Evolutionary conservation across 2,329 filamentous ascomycete species (phyloP).

Genomic region (Aphanocladium album): DNA sequence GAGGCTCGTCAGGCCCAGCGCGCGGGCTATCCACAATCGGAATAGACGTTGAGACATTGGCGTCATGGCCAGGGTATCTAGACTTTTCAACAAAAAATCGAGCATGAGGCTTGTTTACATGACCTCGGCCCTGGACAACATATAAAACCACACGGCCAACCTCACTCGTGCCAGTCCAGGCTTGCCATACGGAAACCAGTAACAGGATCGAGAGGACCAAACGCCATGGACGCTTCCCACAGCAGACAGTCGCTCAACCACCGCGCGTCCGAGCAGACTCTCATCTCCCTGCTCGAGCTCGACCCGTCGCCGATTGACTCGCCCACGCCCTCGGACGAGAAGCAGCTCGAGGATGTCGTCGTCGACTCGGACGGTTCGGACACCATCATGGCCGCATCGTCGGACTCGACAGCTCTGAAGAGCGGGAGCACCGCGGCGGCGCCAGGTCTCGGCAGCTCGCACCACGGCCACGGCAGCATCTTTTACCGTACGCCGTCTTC

Average conservation of each 20-base stretch:
- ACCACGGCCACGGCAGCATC: conserved; percentile 59
- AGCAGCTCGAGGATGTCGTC: conserved; percentile 39
- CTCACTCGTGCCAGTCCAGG: no score
- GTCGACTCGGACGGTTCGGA: conserved; percentile 21
- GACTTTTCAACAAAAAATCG: background rate
- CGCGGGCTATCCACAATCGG: background rate
- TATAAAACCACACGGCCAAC: no score
- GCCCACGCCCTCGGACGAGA: conserved; percentile 44
- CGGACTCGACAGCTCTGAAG: conserved; percentile 17
- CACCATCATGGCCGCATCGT: conserved; percentile 20
- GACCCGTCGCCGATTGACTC: conserved; percentile 74
- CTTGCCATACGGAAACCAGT: no score
- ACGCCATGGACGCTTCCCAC: background rate
- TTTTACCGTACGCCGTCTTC: conserved; percentile 61
- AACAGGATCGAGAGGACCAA: no score
- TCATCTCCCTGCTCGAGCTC: conserved; percentile 67
- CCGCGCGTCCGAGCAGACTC: conserved; percentile 47
- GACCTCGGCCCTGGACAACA: no score
- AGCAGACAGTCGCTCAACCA: conserved; percentile 26
- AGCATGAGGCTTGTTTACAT: no score
- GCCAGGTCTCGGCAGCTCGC: conserved; percentile 60
- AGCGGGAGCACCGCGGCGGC: conserved; percentile 40
- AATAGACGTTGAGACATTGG: background rate
- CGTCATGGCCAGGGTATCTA: background rate
- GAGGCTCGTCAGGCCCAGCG: background rate